Base-by-base conservation (phyloP, 2,329 filamentous ascomycete species). In the Zymoseptoria brevis region DNA sequence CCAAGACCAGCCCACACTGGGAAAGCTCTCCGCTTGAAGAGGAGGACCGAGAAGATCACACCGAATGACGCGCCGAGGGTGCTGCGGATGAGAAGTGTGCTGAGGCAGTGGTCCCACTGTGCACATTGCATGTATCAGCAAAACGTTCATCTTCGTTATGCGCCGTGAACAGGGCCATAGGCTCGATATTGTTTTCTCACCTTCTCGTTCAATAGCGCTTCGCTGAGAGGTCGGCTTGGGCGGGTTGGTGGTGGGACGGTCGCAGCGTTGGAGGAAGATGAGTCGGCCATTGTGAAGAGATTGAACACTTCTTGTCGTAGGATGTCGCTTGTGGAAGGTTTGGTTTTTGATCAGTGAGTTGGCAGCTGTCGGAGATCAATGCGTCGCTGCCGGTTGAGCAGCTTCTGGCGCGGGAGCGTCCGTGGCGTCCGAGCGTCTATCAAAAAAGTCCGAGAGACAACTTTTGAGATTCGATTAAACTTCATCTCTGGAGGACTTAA, bases 81-180 rank as follows among this genome's bases (percentile, higher is more conserved):
- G 66, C 93, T 97, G 78, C 95, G 92, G 82, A 99, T 95, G 74
- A 99, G 85, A 77, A 96, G 85, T 73, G 95, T 96, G 69, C 94
- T 97, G 69, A 99, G 87, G 79, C 94, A 96, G 80, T 89, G 93
- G 76, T 99, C 94, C 94, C 94, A 99, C 94, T 99, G 45, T n/a
- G 35, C 16, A 45, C 35, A n/a, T 45, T 45, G 35, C 13, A 45
- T 13, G 19, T 50, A 63, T 53, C 35, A 58, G 29, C 29, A 64
- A 67, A 74, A 62, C 69, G 67, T 63, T 57, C 58, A 54, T 24
- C 19, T 19, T 29, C 48, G 35, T 19, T 49, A 8, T n/a, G 35
- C 35, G 35, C 35, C 35, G n/a, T 8, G 16, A 5, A 21, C 21
- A 30, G 8, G 5, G 19, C 19, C 49, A 51, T 24, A 22, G n/a